Base-by-base conservation (phyloP, 257 asterid species). In the Salvia rosmarinus region DNA sequence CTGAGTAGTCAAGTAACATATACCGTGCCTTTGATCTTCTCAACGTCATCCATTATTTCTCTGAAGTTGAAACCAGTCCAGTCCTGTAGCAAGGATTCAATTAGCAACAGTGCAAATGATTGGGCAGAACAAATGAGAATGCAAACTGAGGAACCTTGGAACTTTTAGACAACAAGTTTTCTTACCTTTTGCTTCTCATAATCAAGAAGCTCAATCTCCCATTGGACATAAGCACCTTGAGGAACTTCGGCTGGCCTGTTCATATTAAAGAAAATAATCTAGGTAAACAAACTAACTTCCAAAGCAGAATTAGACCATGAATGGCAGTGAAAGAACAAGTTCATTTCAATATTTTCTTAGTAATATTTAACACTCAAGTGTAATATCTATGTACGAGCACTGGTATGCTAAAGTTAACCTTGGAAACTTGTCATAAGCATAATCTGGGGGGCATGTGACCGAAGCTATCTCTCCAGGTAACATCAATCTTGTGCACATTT, bases 1-100 rank as follows among this genome's bases (percentile, higher is more conserved):
- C 50, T 28, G 72, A 71, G 56, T 65, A 75, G 61, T 49, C 68
- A 37, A 58, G 68, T 37, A 72, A 55, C 76, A 67, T 78, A 75
- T 95, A 95, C 99, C 92, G 97, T 95, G 96, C 95, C 90, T 88
- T 91, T 95, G 75, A 95, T 91, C 98, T 89, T 95, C 87, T 91
- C 97, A 82, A 95, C 99, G 43, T 91, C 99, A 7, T 81, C 90
- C 97, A 95, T 95, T 79, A 95, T 95, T 80, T 88, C 92, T 85
- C 95, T 80, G 74, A 91, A 95, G 86, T 76, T 85, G 77, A 95
- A 84, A 67, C 97, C 99, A 25, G 95, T 91, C 99, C 99, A 95
- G 79, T 95, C 99, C 98, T 95, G 89, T 79, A 78, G 73, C 54
- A 85, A 75, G 54, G 37, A 77, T 73, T 30, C 75, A 76, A 44